Evolutionary conservation across 441 rosid genomes (phyloP).

Genomic region (Gossypium trilobum): DNA sequence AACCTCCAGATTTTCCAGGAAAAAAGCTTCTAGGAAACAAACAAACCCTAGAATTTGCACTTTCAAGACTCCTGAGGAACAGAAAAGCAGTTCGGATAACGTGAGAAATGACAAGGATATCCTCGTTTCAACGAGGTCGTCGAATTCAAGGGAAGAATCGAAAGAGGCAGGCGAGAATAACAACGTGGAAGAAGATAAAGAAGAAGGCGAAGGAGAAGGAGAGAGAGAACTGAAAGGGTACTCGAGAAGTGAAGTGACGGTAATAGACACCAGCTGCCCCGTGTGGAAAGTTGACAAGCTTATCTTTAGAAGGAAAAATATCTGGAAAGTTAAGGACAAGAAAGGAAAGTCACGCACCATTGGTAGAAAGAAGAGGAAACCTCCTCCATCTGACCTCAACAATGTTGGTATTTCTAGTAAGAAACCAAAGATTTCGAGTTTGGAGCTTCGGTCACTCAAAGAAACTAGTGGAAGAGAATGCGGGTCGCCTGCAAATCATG

Average conservation of each 20-base stretch:
- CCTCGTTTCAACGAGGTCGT: conserved; percentile 26
- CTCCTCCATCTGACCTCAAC: conserved; percentile 27
- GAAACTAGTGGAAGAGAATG: conserved; percentile 11
- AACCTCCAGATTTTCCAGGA: conserved; percentile 23
- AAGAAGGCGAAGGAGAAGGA: conserved; percentile 31
- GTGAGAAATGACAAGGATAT: conserved; percentile 21
- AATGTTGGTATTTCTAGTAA: conserved; percentile 27
- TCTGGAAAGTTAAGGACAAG: conserved; percentile 79
- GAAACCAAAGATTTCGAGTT: conserved; percentile 36
- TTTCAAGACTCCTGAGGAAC: conserved; percentile 12
- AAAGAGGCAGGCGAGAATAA: conserved; percentile 17
- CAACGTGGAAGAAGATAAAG: conserved; percentile 23
- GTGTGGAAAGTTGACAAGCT: conserved; percentile 77
- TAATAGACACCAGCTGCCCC: conserved; percentile 71
- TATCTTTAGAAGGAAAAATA: conserved; percentile 53
- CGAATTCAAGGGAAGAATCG: conserved; percentile 28
- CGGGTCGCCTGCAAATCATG: conserved; percentile 18
- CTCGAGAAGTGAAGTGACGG: conserved; percentile 86
- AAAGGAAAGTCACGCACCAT: conserved; percentile 42
- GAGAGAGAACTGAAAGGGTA: conserved; percentile 56
- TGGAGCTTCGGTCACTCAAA: conserved; percentile 15
- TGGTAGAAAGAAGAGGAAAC: conserved; percentile 58
- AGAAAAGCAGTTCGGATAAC: conserved; percentile 20
- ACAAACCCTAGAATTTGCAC: conserved; percentile 59
- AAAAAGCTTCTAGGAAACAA: conserved; percentile 60